Conservation (phyloP, 257 asterid genomes). For the Lavandula angustifolia region DNA sequence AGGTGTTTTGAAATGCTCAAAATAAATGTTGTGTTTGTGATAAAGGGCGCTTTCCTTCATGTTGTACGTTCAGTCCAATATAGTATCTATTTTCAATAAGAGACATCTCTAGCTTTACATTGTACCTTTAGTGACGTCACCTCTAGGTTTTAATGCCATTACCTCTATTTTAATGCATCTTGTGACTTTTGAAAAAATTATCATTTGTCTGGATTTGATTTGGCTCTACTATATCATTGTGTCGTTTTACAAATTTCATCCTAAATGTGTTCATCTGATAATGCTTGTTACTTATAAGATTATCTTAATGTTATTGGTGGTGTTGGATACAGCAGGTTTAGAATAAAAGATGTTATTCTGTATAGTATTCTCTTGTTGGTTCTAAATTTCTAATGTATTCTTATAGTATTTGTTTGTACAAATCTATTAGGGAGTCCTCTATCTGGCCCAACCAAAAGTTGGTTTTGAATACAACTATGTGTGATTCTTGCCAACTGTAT, state of each 20-base stretch:
- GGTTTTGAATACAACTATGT: constrained; percentile 7
- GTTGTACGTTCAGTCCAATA: neutral
- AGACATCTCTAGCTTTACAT: neutral
- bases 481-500: neutral
- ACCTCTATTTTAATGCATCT: neutral
- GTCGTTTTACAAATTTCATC: neutral
- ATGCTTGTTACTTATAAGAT: neutral
- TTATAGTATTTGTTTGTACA: neutral
- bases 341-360: neutral
- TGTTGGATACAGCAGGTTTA: neutral
- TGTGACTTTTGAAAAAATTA: neutral
- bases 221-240: neutral
- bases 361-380: neutral
- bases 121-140: neutral
- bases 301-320: neutral
- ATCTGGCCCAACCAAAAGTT: neutral
- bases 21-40: neutral
- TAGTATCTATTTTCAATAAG: neutral
- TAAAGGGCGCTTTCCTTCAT: neutral
- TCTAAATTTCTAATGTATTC: neutral
- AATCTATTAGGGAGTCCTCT: constrained; percentile 7
- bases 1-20: neutral
- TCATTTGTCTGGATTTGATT: neutral
- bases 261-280: neutral
- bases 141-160: constrained; percentile 2